These are phyloP conservation scores for Podospora pseudoanserina DNA, from an alignment of 495 filamentous ascomycete genomes.

Conservation along the genomic window DNA sequence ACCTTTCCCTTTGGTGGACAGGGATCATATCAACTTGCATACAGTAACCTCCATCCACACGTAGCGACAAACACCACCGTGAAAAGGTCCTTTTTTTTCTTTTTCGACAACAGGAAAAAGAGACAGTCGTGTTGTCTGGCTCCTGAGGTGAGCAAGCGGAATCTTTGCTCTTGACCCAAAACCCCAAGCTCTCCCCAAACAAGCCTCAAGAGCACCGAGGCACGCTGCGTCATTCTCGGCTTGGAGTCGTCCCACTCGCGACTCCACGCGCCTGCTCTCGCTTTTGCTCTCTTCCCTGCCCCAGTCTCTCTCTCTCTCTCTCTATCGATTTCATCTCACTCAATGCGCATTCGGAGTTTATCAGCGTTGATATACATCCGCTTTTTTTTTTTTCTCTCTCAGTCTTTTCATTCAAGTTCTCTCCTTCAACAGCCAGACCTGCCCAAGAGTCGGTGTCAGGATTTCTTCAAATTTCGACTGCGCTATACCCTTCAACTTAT, in stretches of 20 bases:
- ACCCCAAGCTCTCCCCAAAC: background rate
- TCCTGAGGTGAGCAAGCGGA: constrained; percentile 21
- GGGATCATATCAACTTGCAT: background rate
- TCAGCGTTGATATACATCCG: background rate
- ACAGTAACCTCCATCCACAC: background rate
- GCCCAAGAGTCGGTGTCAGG: background rate
- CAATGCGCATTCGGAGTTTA: background rate
- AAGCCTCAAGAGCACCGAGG: background rate
- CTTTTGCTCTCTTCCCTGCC: background rate
- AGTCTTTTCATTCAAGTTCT: background rate
- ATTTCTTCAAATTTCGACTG: background rate
- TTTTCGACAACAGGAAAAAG: background rate
- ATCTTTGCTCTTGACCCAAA: constrained; percentile 14
- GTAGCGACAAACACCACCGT: background rate
- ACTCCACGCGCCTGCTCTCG: background rate
- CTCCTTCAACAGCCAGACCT: background rate
- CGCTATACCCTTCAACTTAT: background rate
- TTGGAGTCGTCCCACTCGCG: constrained; percentile 13
- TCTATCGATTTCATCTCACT: constrained; percentile 4
- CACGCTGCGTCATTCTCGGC: constrained; percentile 13
- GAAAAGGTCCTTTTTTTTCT: background rate
- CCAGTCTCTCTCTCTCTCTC: constrained; percentile 5
- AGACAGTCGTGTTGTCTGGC: background rate
- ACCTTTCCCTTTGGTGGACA: background rate
- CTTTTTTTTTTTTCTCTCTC: background rate